Evolutionary conservation across 495 filamentous ascomycete genomes (phyloP).

Genomic region (Xylaria curta): DNA sequence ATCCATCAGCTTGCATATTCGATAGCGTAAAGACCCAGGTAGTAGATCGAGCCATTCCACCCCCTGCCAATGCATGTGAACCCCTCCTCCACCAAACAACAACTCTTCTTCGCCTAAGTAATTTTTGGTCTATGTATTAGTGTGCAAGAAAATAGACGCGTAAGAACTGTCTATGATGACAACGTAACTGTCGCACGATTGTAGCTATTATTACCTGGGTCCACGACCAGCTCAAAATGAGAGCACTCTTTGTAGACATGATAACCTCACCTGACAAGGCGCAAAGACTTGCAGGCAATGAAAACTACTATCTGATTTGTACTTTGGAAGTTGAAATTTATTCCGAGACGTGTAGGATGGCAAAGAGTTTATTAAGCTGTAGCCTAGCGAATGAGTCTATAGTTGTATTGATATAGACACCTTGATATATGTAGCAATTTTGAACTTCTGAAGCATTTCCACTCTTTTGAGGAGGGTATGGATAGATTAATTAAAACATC

Average conservation of each 20-base stretch:
- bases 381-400: background rate
- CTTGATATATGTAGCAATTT: background rate
- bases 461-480: background rate
- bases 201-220: background rate
- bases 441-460: background rate
- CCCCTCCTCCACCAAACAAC: background rate
- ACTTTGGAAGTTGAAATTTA: background rate
- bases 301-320: background rate
- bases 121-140: background rate
- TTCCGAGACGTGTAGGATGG: background rate
- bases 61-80: background rate
- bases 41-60: conserved; percentile 2
- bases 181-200: background rate
- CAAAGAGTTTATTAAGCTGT: background rate
- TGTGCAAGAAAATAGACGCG: background rate
- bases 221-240: no score
- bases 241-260: background rate
- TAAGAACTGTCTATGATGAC: background rate
- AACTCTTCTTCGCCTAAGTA: background rate
- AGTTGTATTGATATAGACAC: background rate
- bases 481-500: background rate
- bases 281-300: background rate
- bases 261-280: background rate
- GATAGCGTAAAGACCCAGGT: background rate
- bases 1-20: background rate